Conservation (phyloP, 2,329 filamentous ascomycete species). For the Fusarium acutatum region DNA sequence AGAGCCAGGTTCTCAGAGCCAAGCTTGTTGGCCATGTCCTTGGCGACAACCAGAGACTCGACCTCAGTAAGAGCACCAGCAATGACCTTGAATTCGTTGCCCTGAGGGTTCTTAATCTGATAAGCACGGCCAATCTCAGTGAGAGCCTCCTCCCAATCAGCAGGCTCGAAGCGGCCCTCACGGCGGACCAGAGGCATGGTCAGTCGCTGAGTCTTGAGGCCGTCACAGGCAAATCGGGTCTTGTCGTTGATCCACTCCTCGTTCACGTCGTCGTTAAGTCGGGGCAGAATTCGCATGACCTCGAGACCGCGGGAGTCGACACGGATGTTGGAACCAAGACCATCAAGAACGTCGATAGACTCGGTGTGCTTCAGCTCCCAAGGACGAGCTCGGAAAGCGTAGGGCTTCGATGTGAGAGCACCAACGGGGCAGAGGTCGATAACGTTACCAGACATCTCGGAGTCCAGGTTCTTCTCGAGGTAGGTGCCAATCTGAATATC, state of each 20-base stretch:
- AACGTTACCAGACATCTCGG: slow-evolving; percentile 95
- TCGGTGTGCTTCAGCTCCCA: slow-evolving; percentile 98
- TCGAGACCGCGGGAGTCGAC: slow-evolving; percentile 93
- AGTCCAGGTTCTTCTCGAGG: slow-evolving; percentile 91
- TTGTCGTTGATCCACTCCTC: slow-evolving; percentile 99
- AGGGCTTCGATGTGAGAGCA: slow-evolving; percentile 95
- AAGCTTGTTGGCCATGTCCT: slow-evolving; percentile 96
- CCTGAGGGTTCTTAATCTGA: slow-evolving; percentile 80
- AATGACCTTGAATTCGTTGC: slow-evolving; percentile 95
- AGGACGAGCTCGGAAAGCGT: slow-evolving; percentile 94
- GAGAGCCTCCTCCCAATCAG: slow-evolving; percentile 94
- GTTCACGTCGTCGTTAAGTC: slow-evolving; percentile 97
- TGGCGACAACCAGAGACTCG: slow-evolving; percentile 94
- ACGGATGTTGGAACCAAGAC: slow-evolving; percentile 91
- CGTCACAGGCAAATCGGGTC: slow-evolving; percentile 94
- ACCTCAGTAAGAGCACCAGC: slow-evolving; percentile 91
- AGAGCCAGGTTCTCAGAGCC: slow-evolving; percentile 95
- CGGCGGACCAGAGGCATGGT: slow-evolving; percentile 91
- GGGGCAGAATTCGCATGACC: slow-evolving; percentile 92
- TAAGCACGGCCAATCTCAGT: slow-evolving; percentile 85
- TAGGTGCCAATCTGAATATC: slow-evolving; percentile 98
- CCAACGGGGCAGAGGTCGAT: slow-evolving; percentile 98
- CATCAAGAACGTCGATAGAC: slow-evolving; percentile 93
- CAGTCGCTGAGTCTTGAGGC: slow-evolving; percentile 92
- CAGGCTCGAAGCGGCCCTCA: slow-evolving; percentile 90